Evolutionary conservation across 768 basidiomycete genomes (phyloP).

Genomic region (Lactifluus hygrophoroides): DNA sequence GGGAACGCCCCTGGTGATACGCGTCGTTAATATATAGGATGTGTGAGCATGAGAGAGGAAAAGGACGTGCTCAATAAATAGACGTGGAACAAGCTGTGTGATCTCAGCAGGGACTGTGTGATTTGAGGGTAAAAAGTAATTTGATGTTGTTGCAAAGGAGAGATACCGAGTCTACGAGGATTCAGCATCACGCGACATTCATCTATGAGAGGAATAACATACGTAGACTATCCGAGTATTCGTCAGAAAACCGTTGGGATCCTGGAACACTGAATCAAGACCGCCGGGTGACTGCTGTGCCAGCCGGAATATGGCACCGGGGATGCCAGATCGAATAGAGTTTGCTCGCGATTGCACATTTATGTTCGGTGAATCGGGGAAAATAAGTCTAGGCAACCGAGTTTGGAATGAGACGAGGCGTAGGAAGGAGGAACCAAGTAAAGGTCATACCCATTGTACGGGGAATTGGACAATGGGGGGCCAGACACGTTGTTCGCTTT

Average conservation of each 20-base stretch:
- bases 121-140: constrained; percentile 47
- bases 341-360: constrained; percentile 46
- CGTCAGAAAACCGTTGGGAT: constrained; percentile 43
- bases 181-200: neutral
- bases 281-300: constrained; percentile 39
- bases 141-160: constrained; percentile 43
- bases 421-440: neutral
- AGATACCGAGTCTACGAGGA: constrained; percentile 46
- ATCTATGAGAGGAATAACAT: neutral
- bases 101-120: constrained; percentile 32
- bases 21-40: neutral
- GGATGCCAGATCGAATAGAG: constrained; percentile 43
- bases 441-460: constrained; percentile 60
- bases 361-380: constrained; percentile 24
- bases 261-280: constrained; percentile 38
- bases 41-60: neutral
- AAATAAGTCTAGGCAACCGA: constrained; percentile 14
- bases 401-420: neutral
- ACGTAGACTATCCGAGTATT: constrained; percentile 46
- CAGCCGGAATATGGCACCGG: constrained; percentile 50
- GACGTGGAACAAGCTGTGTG: constrained; percentile 37
- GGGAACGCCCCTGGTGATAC: neutral
- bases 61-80: constrained; percentile 50
- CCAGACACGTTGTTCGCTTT: constrained; percentile 46
- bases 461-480: constrained; percentile 33